phyloP scores from a whole-genome alignment of 345 rosid species.

The Aethionema arabicum region DNA sequence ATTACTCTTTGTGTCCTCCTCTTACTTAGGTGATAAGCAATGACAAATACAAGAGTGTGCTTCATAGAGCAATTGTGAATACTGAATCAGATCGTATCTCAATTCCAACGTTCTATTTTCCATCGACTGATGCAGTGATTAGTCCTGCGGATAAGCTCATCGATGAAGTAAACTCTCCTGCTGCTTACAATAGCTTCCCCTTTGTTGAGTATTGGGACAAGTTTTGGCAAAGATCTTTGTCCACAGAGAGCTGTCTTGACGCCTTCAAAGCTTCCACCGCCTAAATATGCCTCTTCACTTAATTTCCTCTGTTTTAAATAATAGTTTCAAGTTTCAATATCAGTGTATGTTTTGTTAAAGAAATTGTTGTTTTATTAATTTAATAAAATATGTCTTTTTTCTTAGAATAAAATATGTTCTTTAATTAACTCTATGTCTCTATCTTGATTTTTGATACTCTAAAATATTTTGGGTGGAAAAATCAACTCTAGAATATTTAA shows the following conservation, averaged over 20 bases:
- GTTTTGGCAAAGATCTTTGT: conserved; percentile 62
- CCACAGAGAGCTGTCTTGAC: conserved; percentile 56
- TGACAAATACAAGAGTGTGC: conserved; percentile 58
- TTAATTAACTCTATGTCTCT: no score
- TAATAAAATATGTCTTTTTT: no score
- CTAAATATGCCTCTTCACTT: conserved; percentile 7
- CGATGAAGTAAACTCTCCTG: conserved; percentile 33
- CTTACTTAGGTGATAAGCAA: conserved; percentile 48
- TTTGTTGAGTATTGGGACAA: conserved; percentile 57
- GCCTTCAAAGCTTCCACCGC: conserved; percentile 44
- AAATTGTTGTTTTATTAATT: no score
- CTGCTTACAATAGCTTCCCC: conserved; percentile 37
- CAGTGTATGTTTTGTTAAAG: no score
- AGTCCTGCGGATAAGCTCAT: conserved; percentile 41
- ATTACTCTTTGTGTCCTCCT: neutral
- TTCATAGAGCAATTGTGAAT: conserved; percentile 60
- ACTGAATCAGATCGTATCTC: conserved; percentile 47
- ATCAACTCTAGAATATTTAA: no score
- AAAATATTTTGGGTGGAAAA: no score
- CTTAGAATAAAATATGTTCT: no score
- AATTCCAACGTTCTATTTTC: conserved; percentile 54
- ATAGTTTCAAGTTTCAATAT: no score
- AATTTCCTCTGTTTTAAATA: no score
- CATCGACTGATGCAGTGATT: conserved; percentile 51
- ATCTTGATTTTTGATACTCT: no score